Evolutionary conservation across 2,329 filamentous ascomycete species (phyloP).

Genomic region (Tolypocladium nubicola): DNA sequence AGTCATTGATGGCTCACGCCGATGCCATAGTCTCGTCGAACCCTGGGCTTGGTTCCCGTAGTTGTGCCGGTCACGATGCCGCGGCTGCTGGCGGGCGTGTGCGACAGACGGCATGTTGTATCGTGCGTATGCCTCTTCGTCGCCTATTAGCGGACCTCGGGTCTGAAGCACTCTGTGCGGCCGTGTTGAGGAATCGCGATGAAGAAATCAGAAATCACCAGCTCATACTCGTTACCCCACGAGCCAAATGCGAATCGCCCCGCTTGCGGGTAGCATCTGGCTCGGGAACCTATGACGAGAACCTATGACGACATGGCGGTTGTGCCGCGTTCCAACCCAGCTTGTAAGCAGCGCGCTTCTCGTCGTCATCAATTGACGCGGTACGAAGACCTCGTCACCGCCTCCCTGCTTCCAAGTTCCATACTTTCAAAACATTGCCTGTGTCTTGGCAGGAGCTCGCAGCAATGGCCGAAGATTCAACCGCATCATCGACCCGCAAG

Average conservation of each 20-base stretch:
- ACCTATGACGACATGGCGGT: not conserved
- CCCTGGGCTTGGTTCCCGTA: not conserved
- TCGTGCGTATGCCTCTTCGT: too few relatives aligned
- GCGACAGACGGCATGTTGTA: too few relatives aligned
- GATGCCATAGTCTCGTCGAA: not conserved
- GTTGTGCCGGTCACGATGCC: too few relatives aligned
- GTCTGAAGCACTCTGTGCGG: too few relatives aligned
- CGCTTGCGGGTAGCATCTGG: not conserved
- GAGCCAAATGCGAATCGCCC: not conserved
- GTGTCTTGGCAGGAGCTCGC: not conserved
- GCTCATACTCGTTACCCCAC: not conserved
- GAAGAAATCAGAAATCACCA: not conserved
- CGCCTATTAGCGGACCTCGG: too few relatives aligned
- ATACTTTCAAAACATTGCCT: not conserved
- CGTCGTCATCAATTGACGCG: not conserved
- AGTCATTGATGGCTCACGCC: not conserved
- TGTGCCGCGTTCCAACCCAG: not conserved
- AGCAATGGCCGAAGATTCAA: not conserved
- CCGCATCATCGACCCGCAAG: conserved; percentile 11
- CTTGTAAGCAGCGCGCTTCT: not conserved
- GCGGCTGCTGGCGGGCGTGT: too few relatives aligned
- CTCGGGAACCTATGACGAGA: not conserved
- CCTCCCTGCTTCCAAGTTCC: too few relatives aligned
- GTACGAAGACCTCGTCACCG: not conserved
- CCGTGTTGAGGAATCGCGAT: too few relatives aligned